Evolutionary conservation across 73 alveolate species (phyloP), one percentile per base, ranked within the genome.

Genomic region (Symbiodinium natans): DNA sequence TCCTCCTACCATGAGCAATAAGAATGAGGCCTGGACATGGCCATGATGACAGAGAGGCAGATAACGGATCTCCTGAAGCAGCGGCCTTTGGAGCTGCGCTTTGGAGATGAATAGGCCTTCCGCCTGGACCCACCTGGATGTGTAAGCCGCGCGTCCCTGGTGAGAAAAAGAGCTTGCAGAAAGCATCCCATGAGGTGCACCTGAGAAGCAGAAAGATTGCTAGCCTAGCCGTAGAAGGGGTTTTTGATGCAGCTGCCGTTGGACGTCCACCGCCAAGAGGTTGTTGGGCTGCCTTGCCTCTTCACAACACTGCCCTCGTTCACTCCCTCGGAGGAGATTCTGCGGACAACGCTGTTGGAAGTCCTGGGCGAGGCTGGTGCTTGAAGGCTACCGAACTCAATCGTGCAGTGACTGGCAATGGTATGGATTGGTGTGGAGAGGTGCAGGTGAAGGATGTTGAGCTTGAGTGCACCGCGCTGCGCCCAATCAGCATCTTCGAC

Each of bases 41-140:
- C 85, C 29, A 89, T 89, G 96, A 68, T 89, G 85, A 89, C 68
- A 27, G 96, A 89, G 96, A 89, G 63, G 96, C 96, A 89, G 43
- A 75, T 89, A 7, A 63, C 75, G 31, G 96, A 89, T 84, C 85
- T 89, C 43, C 96, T 89, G 75, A 63, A 33, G 74, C 96, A 89
- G 46, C 86, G 96, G 25, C 96, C 96, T 13, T 52, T 89, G 13
- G 77, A 54, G 83, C 41, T 86, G 63, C 94, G 94, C 63, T 86
- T 86, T 19, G 94, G 94, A 80, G 94, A 86, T 29, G 94, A 86
- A n/a, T 86, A 85, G 93, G 4, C 33, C 59, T 74, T 43, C 86
- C 46, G 6, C 4, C 25, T 41, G 46, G 21, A 15, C 74, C 74
- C 74, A 15, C 21, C 13, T 54, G 74, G 74, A 15, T 21, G 29